phyloP scores from a whole-genome alignment of 208 protist species.

The Crithidia expoeki region DNA sequence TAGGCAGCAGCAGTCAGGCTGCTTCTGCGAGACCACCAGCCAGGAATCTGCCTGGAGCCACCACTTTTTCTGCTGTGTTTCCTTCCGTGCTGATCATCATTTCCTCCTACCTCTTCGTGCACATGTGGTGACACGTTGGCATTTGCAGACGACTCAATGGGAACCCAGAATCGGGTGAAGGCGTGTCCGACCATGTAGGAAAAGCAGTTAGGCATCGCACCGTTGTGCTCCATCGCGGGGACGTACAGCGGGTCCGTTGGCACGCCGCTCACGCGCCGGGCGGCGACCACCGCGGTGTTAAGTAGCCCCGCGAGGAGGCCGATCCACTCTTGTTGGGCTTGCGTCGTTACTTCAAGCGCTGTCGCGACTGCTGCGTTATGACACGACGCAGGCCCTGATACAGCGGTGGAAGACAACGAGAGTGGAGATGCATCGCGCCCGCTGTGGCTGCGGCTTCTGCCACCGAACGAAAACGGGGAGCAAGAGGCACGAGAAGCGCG shows the following conservation, averaged over 20 bases:
- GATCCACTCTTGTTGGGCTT: slow-evolving; percentile 40
- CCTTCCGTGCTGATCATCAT: too few relatives aligned
- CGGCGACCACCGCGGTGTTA: slow-evolving; percentile 45
- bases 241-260: slow-evolving; percentile 47
- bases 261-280: slow-evolving; percentile 54
- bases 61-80: background rate
- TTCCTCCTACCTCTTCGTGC: too few relatives aligned
- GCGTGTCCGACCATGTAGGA: slow-evolving; percentile 40
- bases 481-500: background rate
- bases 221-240: slow-evolving; percentile 38
- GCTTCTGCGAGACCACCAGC: slow-evolving; percentile 4
- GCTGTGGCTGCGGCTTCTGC: background rate
- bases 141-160: slow-evolving; percentile 2
- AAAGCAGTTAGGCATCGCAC: slow-evolving; percentile 29
- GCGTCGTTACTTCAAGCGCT: background rate
- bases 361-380: slow-evolving; percentile 13
- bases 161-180: slow-evolving; percentile 28
- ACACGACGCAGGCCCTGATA: background rate
- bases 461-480: slow-evolving; percentile 1
- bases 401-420: background rate
- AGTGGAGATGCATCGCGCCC: background rate
- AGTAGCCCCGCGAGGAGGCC: slow-evolving; percentile 38
- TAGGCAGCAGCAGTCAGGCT: background rate
- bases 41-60: background rate
- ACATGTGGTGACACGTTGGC: background rate